Percentiles rank a stretch among this genome's conserved stretches.
These are phyloP conservation scores for Talaromyces sp. DNA, from an alignment of 2,329 filamentous ascomycete genomes.

Conservation along the genomic window DNA sequence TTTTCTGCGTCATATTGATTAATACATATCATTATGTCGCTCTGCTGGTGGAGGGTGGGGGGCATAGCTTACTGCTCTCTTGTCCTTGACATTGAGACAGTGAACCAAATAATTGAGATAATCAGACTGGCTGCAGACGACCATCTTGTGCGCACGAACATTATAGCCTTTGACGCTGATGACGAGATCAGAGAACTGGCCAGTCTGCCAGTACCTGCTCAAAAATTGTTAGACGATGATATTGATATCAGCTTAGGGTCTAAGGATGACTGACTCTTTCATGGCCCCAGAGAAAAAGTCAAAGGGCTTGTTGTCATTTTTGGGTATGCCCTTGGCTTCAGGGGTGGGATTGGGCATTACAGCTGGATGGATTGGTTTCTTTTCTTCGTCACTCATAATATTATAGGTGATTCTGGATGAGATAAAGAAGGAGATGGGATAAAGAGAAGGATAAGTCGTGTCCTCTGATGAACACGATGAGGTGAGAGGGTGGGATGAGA, in stretches of 20 bases:
- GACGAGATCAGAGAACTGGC: background rate
- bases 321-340: background rate
- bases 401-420: background rate
- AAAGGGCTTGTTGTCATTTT: background rate
- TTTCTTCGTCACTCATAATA: background rate
- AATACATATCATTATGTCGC: background rate
- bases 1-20: background rate
- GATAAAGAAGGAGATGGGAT: background rate
- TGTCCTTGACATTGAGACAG: background rate
- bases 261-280: background rate
- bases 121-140: background rate
- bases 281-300: background rate
- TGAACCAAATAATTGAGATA: background rate
- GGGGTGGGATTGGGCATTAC: background rate
- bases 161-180: background rate
- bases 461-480: background rate
- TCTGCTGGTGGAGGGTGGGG: background rate
- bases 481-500: background rate
- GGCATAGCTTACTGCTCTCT: background rate
- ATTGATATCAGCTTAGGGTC: background rate
- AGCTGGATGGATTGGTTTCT: background rate
- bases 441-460: background rate
- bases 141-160: background rate
- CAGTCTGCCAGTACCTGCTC: background rate
- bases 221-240: background rate